Evolutionary conservation across 192 early-diverging fungal species (phyloP).

Genomic region (Entomortierella beljakovae): DNA sequence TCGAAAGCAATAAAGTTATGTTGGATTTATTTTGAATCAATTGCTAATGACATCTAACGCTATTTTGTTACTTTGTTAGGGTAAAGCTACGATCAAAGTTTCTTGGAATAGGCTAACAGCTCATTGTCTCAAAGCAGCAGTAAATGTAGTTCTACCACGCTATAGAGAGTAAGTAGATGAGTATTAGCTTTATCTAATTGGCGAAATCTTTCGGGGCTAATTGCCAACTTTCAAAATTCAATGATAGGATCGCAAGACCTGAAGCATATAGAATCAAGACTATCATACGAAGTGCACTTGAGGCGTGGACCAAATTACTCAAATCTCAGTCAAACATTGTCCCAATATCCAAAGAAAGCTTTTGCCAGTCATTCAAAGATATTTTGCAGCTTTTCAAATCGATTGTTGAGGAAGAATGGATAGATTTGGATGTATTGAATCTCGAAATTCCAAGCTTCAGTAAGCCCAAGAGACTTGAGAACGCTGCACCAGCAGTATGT

Average conservation of each 20-base stretch:
- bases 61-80: too few species aligned
- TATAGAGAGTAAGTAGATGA: conserved; percentile 34
- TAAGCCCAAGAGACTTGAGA: conserved; percentile 9
- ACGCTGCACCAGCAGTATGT: conserved; percentile 22
- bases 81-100: conserved; percentile 47
- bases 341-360: conserved; percentile 12
- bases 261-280: conserved; percentile 42
- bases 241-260: conserved; percentile 27
- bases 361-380: conserved; percentile 29
- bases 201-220: too few species aligned
- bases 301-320: conserved; percentile 14
- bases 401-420: conserved; percentile 49
- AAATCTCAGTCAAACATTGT: conserved; percentile 6
- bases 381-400: conserved; percentile 13
- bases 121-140: conserved; percentile 25
- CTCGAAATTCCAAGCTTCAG: neutral
- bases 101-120: conserved; percentile 50
- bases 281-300: conserved; percentile 18
- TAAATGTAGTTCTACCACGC: conserved; percentile 34
- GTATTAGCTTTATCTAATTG: neutral
- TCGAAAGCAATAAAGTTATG: neutral
- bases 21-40: neutral
- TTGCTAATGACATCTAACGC: too few species aligned
- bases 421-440: conserved; percentile 12
- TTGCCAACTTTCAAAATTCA: neutral